Percentiles rank a stretch among this genome's conserved stretches.
Evolutionary conservation across 176 grass and related monocot species (phyloP).

Genomic region (Carex myosuroides): DNA sequence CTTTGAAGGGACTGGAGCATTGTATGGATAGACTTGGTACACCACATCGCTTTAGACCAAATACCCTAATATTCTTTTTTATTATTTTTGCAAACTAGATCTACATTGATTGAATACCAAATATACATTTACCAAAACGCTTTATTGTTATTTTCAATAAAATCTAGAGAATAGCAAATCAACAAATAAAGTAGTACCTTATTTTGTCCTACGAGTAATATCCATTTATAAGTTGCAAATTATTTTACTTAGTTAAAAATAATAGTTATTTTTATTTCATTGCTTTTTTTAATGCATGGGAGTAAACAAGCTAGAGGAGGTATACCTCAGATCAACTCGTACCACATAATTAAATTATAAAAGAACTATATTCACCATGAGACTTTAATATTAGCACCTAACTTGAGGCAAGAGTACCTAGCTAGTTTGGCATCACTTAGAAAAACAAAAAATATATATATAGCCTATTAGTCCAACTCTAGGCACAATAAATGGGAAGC

Average conservation of each 20-base stretch:
- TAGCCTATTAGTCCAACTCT: neutral
- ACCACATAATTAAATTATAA: neutral
- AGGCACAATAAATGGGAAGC: neutral
- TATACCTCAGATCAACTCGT: neutral
- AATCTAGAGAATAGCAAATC: neutral
- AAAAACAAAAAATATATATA: neutral
- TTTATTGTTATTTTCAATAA: neutral
- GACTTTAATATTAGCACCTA: neutral
- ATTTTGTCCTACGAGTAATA: neutral
- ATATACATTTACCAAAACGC: neutral
- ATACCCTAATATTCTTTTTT: neutral
- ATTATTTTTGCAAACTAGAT: neutral
- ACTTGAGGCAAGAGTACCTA: neutral
- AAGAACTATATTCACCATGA: neutral
- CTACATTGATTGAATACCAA: neutral
- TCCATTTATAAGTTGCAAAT: neutral
- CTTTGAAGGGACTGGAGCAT: neutral
- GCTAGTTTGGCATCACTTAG: neutral
- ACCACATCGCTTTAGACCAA: neutral
- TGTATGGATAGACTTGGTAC: neutral
- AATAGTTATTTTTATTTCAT: neutral
- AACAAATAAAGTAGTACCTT: neutral
- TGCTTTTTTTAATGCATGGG: neutral
- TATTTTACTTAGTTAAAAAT: neutral
- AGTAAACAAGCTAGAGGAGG: neutral